phyloP scores from a whole-genome alignment of 2,329 filamentous ascomycete genomes.

The Trichothecium sympodiale region DNA sequence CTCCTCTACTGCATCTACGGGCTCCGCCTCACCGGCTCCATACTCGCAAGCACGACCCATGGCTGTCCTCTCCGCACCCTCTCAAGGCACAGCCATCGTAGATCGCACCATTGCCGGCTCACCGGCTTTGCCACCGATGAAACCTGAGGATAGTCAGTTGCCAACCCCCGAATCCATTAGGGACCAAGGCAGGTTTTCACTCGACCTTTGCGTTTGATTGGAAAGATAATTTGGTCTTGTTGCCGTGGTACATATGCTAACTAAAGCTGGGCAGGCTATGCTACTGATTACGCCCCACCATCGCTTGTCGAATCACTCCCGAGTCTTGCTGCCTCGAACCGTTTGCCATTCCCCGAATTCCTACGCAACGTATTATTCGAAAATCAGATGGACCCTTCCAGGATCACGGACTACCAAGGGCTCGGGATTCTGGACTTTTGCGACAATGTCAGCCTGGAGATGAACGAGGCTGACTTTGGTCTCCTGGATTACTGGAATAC shows the following conservation, averaged over 20 bases:
- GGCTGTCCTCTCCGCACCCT: too few relatives aligned
- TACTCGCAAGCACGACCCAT: not conserved
- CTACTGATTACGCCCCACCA: too few relatives aligned
- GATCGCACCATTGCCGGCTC: too few relatives aligned
- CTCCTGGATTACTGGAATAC: constrained; percentile 38
- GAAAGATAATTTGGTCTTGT: not conserved
- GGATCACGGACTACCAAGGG: constrained; percentile 20
- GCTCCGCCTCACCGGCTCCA: constrained; percentile 4
- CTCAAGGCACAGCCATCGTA: too few relatives aligned
- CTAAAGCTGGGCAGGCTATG: too few relatives aligned
- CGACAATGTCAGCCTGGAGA: constrained; percentile 35
- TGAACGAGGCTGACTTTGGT: constrained; percentile 41
- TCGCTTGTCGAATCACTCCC: too few relatives aligned
- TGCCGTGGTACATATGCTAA: too few relatives aligned
- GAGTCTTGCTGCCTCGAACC: constrained; percentile 11
- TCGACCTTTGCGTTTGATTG: too few relatives aligned
- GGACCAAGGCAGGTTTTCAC: constrained; percentile 14
- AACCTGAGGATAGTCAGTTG: constrained; percentile 21
- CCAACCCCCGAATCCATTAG: constrained; percentile 21
- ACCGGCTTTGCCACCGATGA: constrained; percentile 5
- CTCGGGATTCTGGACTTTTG: constrained; percentile 38
- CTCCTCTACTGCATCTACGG: not conserved
- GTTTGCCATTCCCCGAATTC: constrained; percentile 37
- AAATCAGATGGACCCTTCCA: constrained; percentile 23
- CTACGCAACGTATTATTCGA: constrained; percentile 39